Percentiles rank a stretch among this genome's conserved stretches.
phyloP scores from a whole-genome alignment of 2,329 filamentous ascomycete genomes.

The Dothistroma septosporum region DNA sequence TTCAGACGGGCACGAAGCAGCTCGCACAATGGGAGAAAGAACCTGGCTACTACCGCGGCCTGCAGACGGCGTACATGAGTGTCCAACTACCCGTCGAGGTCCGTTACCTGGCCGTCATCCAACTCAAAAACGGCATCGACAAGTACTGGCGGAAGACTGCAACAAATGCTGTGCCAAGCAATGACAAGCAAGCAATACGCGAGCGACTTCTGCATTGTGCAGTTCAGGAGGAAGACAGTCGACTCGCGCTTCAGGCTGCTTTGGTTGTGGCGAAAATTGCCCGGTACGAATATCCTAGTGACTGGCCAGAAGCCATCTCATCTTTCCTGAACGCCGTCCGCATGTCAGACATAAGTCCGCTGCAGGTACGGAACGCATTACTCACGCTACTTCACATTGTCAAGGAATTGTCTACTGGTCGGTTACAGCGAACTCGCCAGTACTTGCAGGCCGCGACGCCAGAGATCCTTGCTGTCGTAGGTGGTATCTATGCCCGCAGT shows the following conservation, averaged over 20 bases:
- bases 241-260: conserved; percentile 81
- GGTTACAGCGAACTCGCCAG: conserved; percentile 68
- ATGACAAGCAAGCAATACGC: conserved; percentile 75
- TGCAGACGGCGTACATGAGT: conserved; percentile 71
- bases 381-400: conserved; percentile 78
- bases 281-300: conserved; percentile 79
- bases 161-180: conserved; percentile 59
- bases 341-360: conserved; percentile 20
- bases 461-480: conserved; percentile 76
- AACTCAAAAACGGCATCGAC: conserved; percentile 95
- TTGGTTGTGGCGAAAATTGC: conserved; percentile 83
- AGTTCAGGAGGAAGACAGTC: conserved; percentile 68
- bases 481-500: conserved; percentile 69
- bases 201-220: conserved; percentile 70
- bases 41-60: conserved; percentile 46
- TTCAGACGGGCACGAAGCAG: conserved; percentile 51
- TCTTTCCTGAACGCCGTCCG: conserved; percentile 62
- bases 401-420: conserved; percentile 82
- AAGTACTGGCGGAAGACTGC: conserved; percentile 85
- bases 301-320: conserved; percentile 64
- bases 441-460: conserved; percentile 74
- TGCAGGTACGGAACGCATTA: conserved; percentile 68
- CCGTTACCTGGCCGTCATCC: conserved; percentile 85
- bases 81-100: conserved; percentile 69
- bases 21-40: conserved; percentile 49